Evolutionary conservation across 768 basidiomycete species (phyloP), one percentile per base, ranked within the genome.

Genomic region (Mycena vulgaris): DNA sequence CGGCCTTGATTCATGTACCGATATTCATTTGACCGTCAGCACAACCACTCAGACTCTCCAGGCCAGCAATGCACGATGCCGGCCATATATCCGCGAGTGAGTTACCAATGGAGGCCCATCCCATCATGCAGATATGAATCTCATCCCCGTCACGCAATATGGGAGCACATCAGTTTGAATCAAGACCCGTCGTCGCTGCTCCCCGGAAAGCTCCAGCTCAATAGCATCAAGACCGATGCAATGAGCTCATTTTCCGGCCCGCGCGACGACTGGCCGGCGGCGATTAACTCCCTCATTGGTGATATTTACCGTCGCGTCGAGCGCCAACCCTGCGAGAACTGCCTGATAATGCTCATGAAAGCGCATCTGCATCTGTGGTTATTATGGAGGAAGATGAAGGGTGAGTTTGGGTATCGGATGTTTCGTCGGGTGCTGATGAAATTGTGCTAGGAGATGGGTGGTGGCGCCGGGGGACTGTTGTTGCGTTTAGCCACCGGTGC

Each of bases 1-100:
- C 9, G 49, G 16, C 33, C 35, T 31, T 25, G 62, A 63, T 30
- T 37, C n/a, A 3, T 63, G 62, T 63, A 53, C n/a, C 17, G n/a
- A n/a, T n/a, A n/a, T n/a, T n/a, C 35, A 2, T 27, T 42, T 19
- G 9, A 7, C 45, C 14, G 5, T 25, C n/a, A 35, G 10, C 7
- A 30, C n/a, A n/a, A n/a, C n/a, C n/a, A n/a, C n/a, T n/a, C n/a
- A n/a, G n/a, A n/a, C n/a, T 25, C 1, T 25, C 13, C 47, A 61
- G 59, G 59, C 23, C 28, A 33, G 11, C 7, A 31, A 25, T 61
- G 59, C 42, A 14, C 7, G 42, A 8, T 10, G 6, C 3, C 28
- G 19, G 45, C 7, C 49, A 30, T 30, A 61, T 45, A 11, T 33
- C 42, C 11, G 45, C 47, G 2, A 61, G 59, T 61, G 37, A 10